Conservation (phyloP, 2,329 filamentous ascomycete species). For the Rhinocladiella mackenziei region DNA sequence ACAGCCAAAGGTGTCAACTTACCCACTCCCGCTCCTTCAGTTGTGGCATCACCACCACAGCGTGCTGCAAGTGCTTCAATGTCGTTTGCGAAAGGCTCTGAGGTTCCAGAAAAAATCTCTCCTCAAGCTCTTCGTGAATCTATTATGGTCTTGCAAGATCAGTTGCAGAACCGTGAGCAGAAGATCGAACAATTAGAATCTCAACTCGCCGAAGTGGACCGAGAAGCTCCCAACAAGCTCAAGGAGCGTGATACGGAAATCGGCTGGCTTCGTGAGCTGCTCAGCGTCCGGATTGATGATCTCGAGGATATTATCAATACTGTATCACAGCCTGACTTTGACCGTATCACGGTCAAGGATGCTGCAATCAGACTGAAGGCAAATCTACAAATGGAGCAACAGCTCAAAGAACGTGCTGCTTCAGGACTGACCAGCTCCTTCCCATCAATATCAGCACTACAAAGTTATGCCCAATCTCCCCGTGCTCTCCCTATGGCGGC, state of each 20-base stretch:
- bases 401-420: constrained; percentile 84
- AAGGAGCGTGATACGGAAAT: constrained; percentile 93
- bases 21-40: constrained; percentile 32
- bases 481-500: constrained; percentile 75
- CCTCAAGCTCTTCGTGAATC: constrained; percentile 92
- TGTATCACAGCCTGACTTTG: constrained; percentile 69
- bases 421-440: constrained; percentile 63
- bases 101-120: constrained; percentile 78
- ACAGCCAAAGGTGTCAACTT: constrained; percentile 46
- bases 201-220: constrained; percentile 64
- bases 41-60: constrained; percentile 40
- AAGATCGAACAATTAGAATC: constrained; percentile 83
- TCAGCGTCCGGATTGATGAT: constrained; percentile 85
- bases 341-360: constrained; percentile 76
- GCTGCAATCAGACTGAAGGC: constrained; percentile 89
- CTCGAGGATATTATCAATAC: constrained; percentile 85
- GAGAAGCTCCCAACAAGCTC: constrained; percentile 74
- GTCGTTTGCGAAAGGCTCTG: constrained; percentile 42
- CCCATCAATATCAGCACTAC: constrained; percentile 71
- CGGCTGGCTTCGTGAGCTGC: constrained; percentile 85
- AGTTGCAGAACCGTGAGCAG: constrained; percentile 88
- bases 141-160: constrained; percentile 93
- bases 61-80: constrained; percentile 45
- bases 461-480: constrained; percentile 72
- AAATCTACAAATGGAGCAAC: constrained; percentile 96